These are phyloP conservation scores for Teunomyces stri DNA, from an alignment of 805 yeast species.

Conservation along the genomic window DNA sequence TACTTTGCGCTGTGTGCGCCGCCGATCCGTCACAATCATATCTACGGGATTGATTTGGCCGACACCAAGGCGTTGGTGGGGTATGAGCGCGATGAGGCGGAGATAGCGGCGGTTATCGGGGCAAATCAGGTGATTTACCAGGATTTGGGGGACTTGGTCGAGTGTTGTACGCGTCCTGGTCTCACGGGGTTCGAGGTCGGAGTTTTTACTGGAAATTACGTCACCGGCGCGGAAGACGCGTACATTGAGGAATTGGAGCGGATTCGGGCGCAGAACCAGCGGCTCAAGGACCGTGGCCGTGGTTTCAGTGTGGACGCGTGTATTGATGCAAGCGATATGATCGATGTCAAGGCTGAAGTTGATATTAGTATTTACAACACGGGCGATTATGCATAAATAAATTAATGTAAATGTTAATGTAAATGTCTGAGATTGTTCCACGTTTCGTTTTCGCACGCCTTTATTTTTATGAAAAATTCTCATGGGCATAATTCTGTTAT, in stretches of 20 bases:
- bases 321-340: constrained; percentile 42
- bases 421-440: no score
- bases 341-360: constrained; percentile 76
- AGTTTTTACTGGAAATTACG: constrained; percentile 91
- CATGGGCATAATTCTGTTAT: constrained; percentile 44
- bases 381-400: constrained; percentile 39
- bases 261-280: constrained; percentile 75
- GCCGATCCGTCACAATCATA: constrained; percentile 93
- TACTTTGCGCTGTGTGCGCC: constrained; percentile 97
- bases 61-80: constrained; percentile 94
- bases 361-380: constrained; percentile 57
- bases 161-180: constrained; percentile 60
- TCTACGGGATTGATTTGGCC: constrained; percentile 96
- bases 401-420: no score
- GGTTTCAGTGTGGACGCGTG: constrained; percentile 45
- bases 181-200: constrained; percentile 85
- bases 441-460: no score
- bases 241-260: constrained; percentile 80
- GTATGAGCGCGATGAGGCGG: constrained; percentile 68
- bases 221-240: constrained; percentile 88
- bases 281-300: constrained; percentile 37
- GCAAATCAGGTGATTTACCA: constrained; percentile 93
- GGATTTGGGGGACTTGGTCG: constrained; percentile 74
- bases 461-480: constrained; percentile 4
- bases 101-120: constrained; percentile 74